Conservation (phyloP, 108 stramenopile genomes). For the Skeletonema tropicum region DNA sequence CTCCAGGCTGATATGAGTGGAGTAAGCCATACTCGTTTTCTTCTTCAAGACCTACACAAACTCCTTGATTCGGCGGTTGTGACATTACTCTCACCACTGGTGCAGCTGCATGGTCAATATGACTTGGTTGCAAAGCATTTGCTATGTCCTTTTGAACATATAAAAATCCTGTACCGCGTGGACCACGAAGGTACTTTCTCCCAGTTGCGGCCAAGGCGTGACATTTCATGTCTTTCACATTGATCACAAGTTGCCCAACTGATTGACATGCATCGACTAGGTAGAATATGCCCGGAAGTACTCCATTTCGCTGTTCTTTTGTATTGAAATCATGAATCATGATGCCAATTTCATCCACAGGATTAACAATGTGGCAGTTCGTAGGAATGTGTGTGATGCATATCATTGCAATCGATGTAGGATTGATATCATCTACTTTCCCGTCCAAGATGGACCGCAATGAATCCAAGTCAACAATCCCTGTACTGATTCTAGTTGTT, state of each 20-base stretch:
- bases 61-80: slow-evolving; percentile 10
- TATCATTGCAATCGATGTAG: slow-evolving; percentile 56
- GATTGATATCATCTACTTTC: slow-evolving; percentile 37
- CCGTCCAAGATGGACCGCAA: slow-evolving; percentile 56
- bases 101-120: slow-evolving; percentile 59
- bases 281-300: slow-evolving; percentile 50
- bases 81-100: slow-evolving; percentile 38
- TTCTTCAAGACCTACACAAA: slow-evolving; percentile 22
- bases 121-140: slow-evolving; percentile 45
- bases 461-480: slow-evolving; percentile 60
- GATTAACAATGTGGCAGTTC: slow-evolving; percentile 72
- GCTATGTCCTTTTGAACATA: slow-evolving; percentile 46
- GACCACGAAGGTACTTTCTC: slow-evolving; percentile 81
- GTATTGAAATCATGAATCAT: slow-evolving; percentile 43
- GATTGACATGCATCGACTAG: slow-evolving; percentile 86
- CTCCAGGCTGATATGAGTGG: slow-evolving; percentile 43
- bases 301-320: not conserved
- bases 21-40: slow-evolving; percentile 21
- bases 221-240: slow-evolving; percentile 64
- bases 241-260: slow-evolving; percentile 68
- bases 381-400: slow-evolving; percentile 85
- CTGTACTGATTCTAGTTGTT: slow-evolving; percentile 32
- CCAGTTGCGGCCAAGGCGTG: slow-evolving; percentile 78
- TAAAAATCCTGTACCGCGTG: slow-evolving; percentile 85
- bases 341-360: slow-evolving; percentile 63